Base-by-base conservation (phyloP, 1,284 basidiomycete genomes). In the Ceratobasidium sp. region DNA sequence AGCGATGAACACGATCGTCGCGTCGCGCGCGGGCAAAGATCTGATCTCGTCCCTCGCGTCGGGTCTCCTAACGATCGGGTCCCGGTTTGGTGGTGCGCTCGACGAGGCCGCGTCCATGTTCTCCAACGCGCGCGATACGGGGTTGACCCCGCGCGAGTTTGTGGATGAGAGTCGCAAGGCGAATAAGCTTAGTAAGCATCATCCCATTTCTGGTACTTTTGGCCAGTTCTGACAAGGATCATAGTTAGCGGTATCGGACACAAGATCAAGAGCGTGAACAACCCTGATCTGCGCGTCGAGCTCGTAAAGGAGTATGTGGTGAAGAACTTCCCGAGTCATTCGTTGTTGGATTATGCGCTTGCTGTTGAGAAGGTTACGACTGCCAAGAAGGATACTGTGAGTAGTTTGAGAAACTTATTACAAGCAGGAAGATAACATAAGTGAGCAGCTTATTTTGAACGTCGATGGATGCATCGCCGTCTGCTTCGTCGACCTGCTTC, bases 1-100 rank as follows among this genome's bases (percentile, higher is more conserved):
- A 88, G 97, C 97, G 44, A 99, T 99, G 97, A 99, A 98, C 90
- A 99, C 97, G 81, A 99, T 99, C 86, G 97, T 99, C 86, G 97
- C 97, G 40, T 94, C 97, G 64, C 97, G 97, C 89, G 97, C 97
- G 68, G 97, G 97, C 86, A 99, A 99, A 89, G 97, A 99, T 86
- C 88, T 99, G 82, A 97, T 99, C 86, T 98, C 97, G 33, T 98
- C 96, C 81, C 91, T 99, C 81, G 95, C 95, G 15, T 96, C 97
- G 79, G 97, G 97, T 90, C 91, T 99, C 80, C 90, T 99, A 84
- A 99, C 97, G 81, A 99, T 99, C 83, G 97, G 97, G 85, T 95
- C 95, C 88, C 95, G 97, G 82, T 99, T 99, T 87, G 97, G 97
- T 89, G 97, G 97, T 88, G 97, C 97, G n/a, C 92, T 99, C 81